Evolutionary conservation across 2,329 filamentous ascomycete species (phyloP).

Genomic region (Dothidotthia symphoricarpi): DNA sequence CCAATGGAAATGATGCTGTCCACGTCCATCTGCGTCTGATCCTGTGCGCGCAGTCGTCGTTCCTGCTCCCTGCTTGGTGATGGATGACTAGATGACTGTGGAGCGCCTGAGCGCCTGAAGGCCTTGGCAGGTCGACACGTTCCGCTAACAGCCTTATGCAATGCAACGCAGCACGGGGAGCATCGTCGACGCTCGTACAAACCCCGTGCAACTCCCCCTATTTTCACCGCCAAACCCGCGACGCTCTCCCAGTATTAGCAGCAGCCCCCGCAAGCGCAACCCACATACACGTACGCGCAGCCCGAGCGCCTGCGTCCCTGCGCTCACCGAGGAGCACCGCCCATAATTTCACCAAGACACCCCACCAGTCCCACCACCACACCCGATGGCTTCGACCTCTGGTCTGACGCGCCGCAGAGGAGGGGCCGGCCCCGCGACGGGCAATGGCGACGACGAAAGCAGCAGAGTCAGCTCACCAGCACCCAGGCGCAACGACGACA

Average conservation of each 20-base stretch:
- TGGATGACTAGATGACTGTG: too few species aligned
- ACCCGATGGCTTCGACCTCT: constrained; percentile 65
- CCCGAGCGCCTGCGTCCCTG: constrained; percentile 36
- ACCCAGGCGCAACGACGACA: constrained; percentile 60
- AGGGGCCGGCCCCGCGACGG: constrained; percentile 57
- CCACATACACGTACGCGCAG: constrained; percentile 32
- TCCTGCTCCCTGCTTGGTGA: neutral
- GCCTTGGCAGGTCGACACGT: constrained; percentile 17
- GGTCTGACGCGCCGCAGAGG: constrained; percentile 70
- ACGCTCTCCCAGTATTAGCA: constrained; percentile 6
- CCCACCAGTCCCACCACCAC: constrained; percentile 30
- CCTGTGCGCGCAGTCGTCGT: constrained; percentile 6
- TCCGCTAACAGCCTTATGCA: constrained; percentile 18
- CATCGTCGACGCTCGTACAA: constrained; percentile 19
- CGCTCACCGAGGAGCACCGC: constrained; percentile 33
- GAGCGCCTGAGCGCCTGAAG: constrained; percentile 18
- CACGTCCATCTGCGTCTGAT: constrained; percentile 18
- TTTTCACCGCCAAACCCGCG: constrained; percentile 14
- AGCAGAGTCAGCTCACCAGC: constrained; percentile 66
- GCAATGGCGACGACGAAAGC: constrained; percentile 60
- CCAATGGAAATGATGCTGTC: constrained; percentile 38
- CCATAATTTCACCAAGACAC: constrained; percentile 34
- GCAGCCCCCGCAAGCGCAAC: too few species aligned
- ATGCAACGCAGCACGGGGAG: constrained; percentile 26
- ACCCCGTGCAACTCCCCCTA: constrained; percentile 20